Conservation (phyloP, 2,329 filamentous ascomycete genomes). For the Ophiostoma fasciatum region DNA sequence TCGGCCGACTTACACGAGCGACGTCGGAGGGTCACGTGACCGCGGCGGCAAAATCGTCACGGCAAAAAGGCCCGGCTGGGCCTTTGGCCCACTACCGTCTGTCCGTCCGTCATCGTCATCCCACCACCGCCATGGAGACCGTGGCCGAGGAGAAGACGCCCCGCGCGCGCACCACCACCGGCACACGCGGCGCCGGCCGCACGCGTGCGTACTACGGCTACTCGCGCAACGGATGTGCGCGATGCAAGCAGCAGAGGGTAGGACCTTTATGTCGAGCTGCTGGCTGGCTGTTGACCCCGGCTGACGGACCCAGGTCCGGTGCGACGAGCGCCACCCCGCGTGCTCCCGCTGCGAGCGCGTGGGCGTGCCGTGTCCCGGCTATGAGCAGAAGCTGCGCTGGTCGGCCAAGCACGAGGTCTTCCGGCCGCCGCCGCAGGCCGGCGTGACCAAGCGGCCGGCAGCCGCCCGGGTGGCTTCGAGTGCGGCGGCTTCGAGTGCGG, state of each 20-base stretch:
- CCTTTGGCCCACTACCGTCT: no score
- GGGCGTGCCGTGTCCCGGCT: slow-evolving; percentile 28
- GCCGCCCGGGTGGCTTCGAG: no score
- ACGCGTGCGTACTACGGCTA: slow-evolving; percentile 10
- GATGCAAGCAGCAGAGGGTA: slow-evolving; percentile 13
- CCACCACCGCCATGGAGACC: neutral
- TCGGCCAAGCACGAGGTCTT: slow-evolving; percentile 31
- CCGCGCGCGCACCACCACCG: neutral
- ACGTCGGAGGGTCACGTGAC: no score
- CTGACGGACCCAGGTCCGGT: slow-evolving; percentile 7
- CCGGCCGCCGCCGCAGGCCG: neutral
- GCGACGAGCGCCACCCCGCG: slow-evolving; percentile 11
- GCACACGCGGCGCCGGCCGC: slow-evolving; percentile 4
- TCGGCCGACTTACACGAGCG: no score
- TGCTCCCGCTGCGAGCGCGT: slow-evolving; percentile 28
- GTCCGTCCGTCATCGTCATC: no score
- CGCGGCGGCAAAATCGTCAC: no score
- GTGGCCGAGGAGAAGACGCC: slow-evolving; percentile 1
- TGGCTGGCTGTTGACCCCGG: neutral
- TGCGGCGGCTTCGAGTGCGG: no score
- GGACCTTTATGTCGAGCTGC: neutral
- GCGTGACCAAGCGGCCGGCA: no score
- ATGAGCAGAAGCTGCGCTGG: slow-evolving; percentile 30
- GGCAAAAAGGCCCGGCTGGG: no score
- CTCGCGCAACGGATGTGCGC: slow-evolving; percentile 11